A percentile compares a stretch with the other conserved stretches of the same genome.
phyloP scores from a whole-genome alignment of 495 filamentous ascomycete species.

The Penicillium goetzii region DNA sequence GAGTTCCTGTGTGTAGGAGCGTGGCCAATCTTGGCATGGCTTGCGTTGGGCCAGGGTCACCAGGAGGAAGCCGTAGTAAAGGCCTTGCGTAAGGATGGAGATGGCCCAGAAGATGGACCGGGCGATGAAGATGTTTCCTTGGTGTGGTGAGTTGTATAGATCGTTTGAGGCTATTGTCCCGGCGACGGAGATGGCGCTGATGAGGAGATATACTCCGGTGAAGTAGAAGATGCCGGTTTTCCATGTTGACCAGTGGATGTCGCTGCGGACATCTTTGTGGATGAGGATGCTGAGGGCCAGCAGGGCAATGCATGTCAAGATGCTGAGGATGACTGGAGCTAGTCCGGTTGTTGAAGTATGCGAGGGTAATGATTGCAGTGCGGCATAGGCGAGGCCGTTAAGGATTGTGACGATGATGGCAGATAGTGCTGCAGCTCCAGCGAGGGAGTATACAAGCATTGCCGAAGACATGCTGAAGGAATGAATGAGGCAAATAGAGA shows the following conservation, averaged over 20 bases:
- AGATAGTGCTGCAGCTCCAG: constrained; percentile 31
- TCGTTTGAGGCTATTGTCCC: constrained; percentile 35
- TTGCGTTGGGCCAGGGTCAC: constrained; percentile 23
- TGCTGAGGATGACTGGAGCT: constrained; percentile 34
- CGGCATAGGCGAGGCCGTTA: constrained; percentile 39
- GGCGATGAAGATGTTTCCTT: constrained; percentile 28
- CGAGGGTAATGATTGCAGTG: constrained; percentile 26
- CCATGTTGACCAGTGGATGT: constrained; percentile 26
- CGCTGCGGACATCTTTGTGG: constrained; percentile 28
- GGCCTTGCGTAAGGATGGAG: constrained; percentile 40
- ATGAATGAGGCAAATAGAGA: constrained; percentile 4
- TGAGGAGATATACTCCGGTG: constrained; percentile 34
- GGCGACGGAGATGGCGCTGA: constrained; percentile 36
- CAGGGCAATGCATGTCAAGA: constrained; percentile 34
- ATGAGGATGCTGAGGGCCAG: constrained; percentile 33
- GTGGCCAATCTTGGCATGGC: constrained; percentile 30
- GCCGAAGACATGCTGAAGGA: constrained; percentile 24
- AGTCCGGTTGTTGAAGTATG: constrained; percentile 27
- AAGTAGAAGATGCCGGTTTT: constrained; percentile 26
- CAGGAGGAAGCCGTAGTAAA: constrained; percentile 39
- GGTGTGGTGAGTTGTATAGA: constrained; percentile 18
- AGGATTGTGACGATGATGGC: constrained; percentile 39
- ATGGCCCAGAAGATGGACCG: constrained; percentile 43
- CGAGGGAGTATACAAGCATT: constrained; percentile 32
- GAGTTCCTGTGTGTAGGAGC: constrained; percentile 35